Percentiles rank a stretch among this genome's conserved stretches.
Conservation (phyloP, 352 stramenopile species). For the Phytopythium ostracodes region DNA sequence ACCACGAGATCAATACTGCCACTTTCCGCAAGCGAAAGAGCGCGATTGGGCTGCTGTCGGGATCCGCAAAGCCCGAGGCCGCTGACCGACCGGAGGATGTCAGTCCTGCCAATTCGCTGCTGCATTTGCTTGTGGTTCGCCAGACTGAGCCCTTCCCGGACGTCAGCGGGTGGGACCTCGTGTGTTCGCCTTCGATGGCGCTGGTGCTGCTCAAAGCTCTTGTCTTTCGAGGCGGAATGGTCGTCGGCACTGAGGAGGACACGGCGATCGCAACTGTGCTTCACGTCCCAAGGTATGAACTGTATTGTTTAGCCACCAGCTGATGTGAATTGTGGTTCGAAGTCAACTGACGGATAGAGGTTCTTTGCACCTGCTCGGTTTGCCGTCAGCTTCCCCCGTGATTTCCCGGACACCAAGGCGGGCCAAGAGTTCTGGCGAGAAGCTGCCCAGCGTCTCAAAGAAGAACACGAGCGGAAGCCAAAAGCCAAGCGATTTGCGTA, state of each 20-base stretch:
- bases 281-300: slow-evolving; percentile 32
- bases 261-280: slow-evolving; percentile 51
- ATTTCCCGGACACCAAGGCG: slow-evolving; percentile 68
- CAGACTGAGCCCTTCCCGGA: slow-evolving; percentile 35
- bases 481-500: slow-evolving; percentile 69
- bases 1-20: slow-evolving; percentile 59
- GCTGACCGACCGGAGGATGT: background rate
- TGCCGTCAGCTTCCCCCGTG: slow-evolving; percentile 59
- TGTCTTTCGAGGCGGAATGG: slow-evolving; percentile 60
- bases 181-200: slow-evolving; percentile 39
- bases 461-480: slow-evolving; percentile 40
- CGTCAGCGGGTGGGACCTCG: slow-evolving; percentile 65
- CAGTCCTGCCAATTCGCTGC: background rate
- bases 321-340: background rate
- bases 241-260: slow-evolving; percentile 71
- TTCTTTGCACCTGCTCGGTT: slow-evolving; percentile 8
- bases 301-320: background rate
- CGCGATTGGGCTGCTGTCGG: slow-evolving; percentile 1
- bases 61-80: background rate
- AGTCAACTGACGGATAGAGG: background rate
- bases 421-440: slow-evolving; percentile 55
- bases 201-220: slow-evolving; percentile 52
- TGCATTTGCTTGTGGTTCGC: slow-evolving; percentile 44
- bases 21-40: slow-evolving; percentile 27
- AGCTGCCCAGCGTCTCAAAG: slow-evolving; percentile 15